Percentiles rank a stretch among this genome's conserved stretches.
phyloP scores from a whole-genome alignment of 1,284 basidiomycete species.

The Volvariella volvacea region DNA sequence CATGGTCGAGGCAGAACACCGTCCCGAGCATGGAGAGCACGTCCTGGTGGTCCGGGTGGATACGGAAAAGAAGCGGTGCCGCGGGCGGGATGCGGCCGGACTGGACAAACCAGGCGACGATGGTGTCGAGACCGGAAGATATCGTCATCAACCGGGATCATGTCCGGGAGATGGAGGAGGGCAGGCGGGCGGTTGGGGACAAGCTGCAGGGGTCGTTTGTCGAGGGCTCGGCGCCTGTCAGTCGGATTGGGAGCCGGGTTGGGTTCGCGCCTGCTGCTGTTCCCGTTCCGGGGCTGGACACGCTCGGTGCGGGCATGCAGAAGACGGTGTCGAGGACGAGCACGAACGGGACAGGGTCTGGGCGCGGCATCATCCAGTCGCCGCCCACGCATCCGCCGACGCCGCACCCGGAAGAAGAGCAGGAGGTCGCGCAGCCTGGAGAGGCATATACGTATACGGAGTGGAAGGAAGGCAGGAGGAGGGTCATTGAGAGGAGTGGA shows the following conservation, averaged over 20 bases:
- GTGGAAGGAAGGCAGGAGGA: slow-evolving; percentile 55
- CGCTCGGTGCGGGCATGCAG: slow-evolving; percentile 6
- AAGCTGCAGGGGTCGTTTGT: slow-evolving; percentile 12
- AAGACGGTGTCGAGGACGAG: neutral
- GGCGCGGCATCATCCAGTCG: neutral
- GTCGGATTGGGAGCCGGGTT: neutral
- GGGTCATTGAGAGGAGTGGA: slow-evolving; percentile 53
- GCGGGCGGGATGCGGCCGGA: slow-evolving; percentile 24
- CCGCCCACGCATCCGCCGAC: slow-evolving; percentile 3
- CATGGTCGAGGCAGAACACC: slow-evolving; percentile 54
- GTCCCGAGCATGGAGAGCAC: neutral
- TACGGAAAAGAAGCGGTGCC: no score
- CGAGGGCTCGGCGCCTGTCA: neutral
- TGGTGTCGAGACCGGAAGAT: slow-evolving; percentile 55
- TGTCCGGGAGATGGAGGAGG: slow-evolving; percentile 39
- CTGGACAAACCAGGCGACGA: slow-evolving; percentile 73
- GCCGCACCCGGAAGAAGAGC: slow-evolving; percentile 6
- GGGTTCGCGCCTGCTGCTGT: neutral
- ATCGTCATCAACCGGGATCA: slow-evolving; percentile 81
- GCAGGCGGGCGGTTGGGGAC: slow-evolving; percentile 30
- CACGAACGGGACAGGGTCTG: neutral
- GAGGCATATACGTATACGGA: slow-evolving; percentile 18
- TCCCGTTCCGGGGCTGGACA: slow-evolving; percentile 6
- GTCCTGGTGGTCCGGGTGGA: no score
- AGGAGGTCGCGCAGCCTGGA: slow-evolving; percentile 10